Conservation (phyloP, 129 eudicot species). For the Centrapalus pauciflorus region DNA sequence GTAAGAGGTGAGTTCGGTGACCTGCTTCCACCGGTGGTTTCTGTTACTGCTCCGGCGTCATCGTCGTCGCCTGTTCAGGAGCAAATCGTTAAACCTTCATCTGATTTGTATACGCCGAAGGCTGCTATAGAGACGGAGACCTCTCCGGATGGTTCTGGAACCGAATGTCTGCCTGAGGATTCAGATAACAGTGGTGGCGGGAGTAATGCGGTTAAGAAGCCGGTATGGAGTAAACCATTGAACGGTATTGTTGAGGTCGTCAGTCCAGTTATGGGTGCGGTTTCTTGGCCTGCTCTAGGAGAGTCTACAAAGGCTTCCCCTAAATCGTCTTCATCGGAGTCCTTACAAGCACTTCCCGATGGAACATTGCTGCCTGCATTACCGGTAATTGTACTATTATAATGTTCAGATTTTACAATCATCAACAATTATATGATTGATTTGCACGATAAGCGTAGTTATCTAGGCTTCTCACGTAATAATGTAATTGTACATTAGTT, state of each 20-base stretch:
- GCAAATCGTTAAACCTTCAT: slow-evolving; percentile 12
- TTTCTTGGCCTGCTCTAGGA: slow-evolving; percentile 77
- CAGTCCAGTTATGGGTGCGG: slow-evolving; percentile 65
- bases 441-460: too few relatives aligned
- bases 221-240: slow-evolving; percentile 72
- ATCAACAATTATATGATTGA: neutral
- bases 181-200: slow-evolving; percentile 6
- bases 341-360: slow-evolving; percentile 35
- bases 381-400: slow-evolving; percentile 29
- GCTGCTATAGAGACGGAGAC: neutral
- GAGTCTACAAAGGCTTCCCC: slow-evolving; percentile 58
- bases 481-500: neutral
- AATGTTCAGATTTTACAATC: neutral
- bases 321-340: slow-evolving; percentile 47
- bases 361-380: slow-evolving; percentile 30
- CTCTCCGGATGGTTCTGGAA: slow-evolving; percentile 5
- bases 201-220: slow-evolving; percentile 42
- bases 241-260: slow-evolving; percentile 38
- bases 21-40: slow-evolving; percentile 13
- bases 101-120: slow-evolving; percentile 15
- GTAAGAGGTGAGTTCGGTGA: slow-evolving; percentile 30
- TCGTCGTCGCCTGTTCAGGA: slow-evolving; percentile 21
- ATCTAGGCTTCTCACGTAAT: neutral
- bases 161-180: slow-evolving; percentile 15
- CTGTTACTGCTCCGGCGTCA: slow-evolving; percentile 20